phyloP scores from a whole-genome alignment of 495 filamentous ascomycete species.

The Xylaria telfairii region DNA sequence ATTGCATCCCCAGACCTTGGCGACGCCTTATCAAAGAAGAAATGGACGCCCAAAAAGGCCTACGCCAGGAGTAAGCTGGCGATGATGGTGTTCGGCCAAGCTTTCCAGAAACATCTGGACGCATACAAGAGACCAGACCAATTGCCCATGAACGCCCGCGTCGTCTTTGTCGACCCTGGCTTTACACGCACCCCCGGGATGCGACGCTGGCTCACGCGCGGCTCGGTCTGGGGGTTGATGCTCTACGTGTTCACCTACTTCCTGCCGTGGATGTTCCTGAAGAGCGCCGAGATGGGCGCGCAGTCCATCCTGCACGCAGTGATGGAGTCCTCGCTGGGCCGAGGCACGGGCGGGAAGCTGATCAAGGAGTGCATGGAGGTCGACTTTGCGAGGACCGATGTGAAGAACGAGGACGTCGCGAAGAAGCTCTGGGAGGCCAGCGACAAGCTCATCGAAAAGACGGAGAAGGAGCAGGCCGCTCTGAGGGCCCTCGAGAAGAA shows the following conservation, averaged over 20 bases:
- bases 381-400: conserved; percentile 69
- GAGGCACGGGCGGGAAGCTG: conserved; percentile 69
- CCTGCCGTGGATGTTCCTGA: conserved; percentile 86
- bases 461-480: conserved; percentile 81
- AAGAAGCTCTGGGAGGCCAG: conserved; percentile 88
- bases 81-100: conserved; percentile 82
- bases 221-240: conserved; percentile 79
- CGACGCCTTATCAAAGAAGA: conserved; percentile 47
- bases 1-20: conserved; percentile 69
- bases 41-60: conserved; percentile 60
- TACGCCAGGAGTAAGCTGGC: conserved; percentile 90
- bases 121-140: conserved; percentile 82
- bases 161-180: conserved; percentile 87
- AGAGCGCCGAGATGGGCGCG: conserved; percentile 79
- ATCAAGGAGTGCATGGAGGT: conserved; percentile 89
- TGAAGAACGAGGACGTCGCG: conserved; percentile 77
- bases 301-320: conserved; percentile 85
- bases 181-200: conserved; percentile 83
- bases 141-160: conserved; percentile 76
- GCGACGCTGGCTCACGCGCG: conserved; percentile 82
- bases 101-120: conserved; percentile 88
- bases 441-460: conserved; percentile 80
- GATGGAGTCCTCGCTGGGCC: conserved; percentile 75
- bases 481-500: conserved; percentile 72
- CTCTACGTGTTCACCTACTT: conserved; percentile 80